Evolutionary conservation across 2,329 filamentous ascomycete species (phyloP).

Genomic region (Colletotrichum cereale): DNA sequence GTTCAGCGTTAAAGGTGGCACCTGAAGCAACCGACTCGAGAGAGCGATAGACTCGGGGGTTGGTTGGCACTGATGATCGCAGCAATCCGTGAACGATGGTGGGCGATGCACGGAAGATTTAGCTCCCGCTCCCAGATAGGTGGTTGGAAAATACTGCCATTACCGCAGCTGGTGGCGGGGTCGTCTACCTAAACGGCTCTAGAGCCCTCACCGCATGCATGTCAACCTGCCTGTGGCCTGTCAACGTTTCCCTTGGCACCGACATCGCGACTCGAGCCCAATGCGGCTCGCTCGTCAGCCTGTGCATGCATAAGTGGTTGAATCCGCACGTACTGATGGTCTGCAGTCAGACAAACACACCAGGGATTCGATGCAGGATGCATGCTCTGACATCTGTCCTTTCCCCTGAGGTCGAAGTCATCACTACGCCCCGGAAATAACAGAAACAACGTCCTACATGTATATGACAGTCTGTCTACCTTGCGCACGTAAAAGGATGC

Average conservation of each 20-base stretch:
- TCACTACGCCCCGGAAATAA: not conserved
- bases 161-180: slow-evolving; percentile 9
- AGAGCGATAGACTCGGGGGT: not conserved
- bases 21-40: not conserved
- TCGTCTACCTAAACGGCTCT: slow-evolving; percentile 16
- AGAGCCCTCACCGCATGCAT: slow-evolving; percentile 20
- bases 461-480: not conserved
- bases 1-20: not conserved
- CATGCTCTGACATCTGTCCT: slow-evolving; percentile 12
- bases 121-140: not conserved
- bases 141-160: slow-evolving; percentile 3
- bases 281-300: slow-evolving; percentile 34
- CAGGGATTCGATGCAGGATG: slow-evolving; percentile 10
- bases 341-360: slow-evolving; percentile 9
- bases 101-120: not conserved
- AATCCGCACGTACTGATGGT: slow-evolving; percentile 5
- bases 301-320: slow-evolving; percentile 26
- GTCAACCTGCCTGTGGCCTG: slow-evolving; percentile 15
- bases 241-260: slow-evolving; percentile 28
- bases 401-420: not conserved
- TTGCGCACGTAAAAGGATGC: slow-evolving; percentile 5
- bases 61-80: not conserved
- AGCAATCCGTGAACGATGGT: not conserved
- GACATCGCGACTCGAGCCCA: slow-evolving; percentile 38
- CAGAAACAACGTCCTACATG: not conserved